Conservation (phyloP, 2,329 filamentous ascomycete species). For the Raffaelea arxii region DNA sequence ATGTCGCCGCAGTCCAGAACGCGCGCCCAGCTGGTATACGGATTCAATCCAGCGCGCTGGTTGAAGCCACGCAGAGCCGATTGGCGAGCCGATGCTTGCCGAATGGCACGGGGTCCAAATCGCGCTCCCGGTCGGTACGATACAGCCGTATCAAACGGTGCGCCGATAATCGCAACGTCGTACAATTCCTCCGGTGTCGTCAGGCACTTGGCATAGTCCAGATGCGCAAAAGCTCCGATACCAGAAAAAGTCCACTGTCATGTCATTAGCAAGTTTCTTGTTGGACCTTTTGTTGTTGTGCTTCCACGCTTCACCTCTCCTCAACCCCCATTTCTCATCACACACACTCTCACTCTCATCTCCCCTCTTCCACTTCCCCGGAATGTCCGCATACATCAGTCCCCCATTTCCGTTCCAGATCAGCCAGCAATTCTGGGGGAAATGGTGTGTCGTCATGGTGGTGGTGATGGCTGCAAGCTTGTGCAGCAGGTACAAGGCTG, state of each 20-base stretch:
- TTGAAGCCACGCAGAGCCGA: conserved; percentile 76
- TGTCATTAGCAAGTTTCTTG: too few relatives aligned
- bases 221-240: conserved; percentile 65
- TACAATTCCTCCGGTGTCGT: conserved; percentile 53
- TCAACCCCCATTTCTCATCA: too few relatives aligned
- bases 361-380: too few relatives aligned
- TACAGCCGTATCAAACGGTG: conserved; percentile 65
- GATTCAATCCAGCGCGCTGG: conserved; percentile 71
- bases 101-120: conserved; percentile 81
- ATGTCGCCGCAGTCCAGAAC: conserved; percentile 89
- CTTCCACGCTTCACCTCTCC: not conserved
- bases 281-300: not conserved
- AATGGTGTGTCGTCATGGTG: conserved; percentile 30
- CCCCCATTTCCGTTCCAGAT: conserved; percentile 48
- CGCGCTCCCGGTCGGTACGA: conserved; percentile 64
- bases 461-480: conserved; percentile 15
- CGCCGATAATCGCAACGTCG: conserved; percentile 64
- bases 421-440: conserved; percentile 38
- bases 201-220: conserved; percentile 59
- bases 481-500: conserved; percentile 4
- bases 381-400: conserved; percentile 34
- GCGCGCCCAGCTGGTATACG: conserved; percentile 68
- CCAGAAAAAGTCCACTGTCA: conserved; percentile 61
- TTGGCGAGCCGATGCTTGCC: conserved; percentile 73
- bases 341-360: too few relatives aligned